Evolutionary conservation across 108 stramenopile species (phyloP).

Genomic region (Pseudonitzschia multiseries): DNA sequence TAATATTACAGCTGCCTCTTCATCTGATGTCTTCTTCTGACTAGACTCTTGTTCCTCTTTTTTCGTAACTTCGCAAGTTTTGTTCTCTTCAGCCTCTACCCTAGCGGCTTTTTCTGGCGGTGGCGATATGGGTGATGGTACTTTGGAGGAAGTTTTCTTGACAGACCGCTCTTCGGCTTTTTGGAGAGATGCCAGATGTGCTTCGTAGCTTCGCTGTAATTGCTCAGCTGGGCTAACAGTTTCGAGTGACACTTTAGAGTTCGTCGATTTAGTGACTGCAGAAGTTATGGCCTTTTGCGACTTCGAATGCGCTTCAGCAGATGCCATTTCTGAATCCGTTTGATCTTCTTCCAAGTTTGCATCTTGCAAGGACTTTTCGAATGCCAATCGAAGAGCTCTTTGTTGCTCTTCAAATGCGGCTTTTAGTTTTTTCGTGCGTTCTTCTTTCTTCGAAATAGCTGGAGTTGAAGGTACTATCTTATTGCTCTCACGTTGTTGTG

Average conservation of each 20-base stretch:
- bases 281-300: not conserved
- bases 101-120: not conserved
- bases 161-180: conserved; percentile 5
- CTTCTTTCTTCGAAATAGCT: conserved; percentile 15
- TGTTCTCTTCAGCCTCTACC: not conserved
- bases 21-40: conserved; percentile 23
- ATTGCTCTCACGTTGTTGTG: not conserved
- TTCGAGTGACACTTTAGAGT: not conserved
- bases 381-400: conserved; percentile 12
- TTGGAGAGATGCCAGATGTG: conserved; percentile 30
- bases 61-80: not conserved
- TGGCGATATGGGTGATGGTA: not conserved
- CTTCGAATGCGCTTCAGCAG: not conserved
- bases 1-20: conserved; percentile 41
- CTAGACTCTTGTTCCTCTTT: conserved; percentile 1
- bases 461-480: not conserved
- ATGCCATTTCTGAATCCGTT: conserved; percentile 2
- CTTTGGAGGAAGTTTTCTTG: not conserved
- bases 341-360: conserved; percentile 9
- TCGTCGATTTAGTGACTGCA: conserved; percentile 6
- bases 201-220: conserved; percentile 31
- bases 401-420: conserved; percentile 29
- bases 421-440: conserved; percentile 19
- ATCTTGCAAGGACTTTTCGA: conserved; percentile 6
- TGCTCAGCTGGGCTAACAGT: conserved; percentile 27